Percentiles rank a stretch among this genome's conserved stretches.
Conservation (phyloP, 2,329 filamentous ascomycete species). For the Ophiosphaerella herpotricha region DNA sequence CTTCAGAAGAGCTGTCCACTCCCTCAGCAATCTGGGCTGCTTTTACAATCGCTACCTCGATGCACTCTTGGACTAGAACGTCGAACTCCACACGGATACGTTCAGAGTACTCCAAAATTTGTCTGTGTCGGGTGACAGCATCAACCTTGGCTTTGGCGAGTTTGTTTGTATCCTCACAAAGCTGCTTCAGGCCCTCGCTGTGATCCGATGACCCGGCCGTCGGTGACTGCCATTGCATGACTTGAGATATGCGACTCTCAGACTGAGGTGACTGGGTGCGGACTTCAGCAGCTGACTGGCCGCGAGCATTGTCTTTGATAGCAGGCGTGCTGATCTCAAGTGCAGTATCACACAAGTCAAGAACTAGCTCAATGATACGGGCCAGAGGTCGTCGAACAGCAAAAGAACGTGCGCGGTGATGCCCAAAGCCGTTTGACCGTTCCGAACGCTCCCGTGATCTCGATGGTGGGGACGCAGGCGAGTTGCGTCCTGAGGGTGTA, state of each 20-base stretch:
- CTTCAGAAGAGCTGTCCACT: slow-evolving; percentile 76
- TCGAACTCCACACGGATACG: slow-evolving; percentile 94
- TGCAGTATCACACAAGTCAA: slow-evolving; percentile 94
- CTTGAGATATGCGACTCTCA: slow-evolving; percentile 90
- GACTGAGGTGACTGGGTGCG: slow-evolving; percentile 95
- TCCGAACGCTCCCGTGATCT: slow-evolving; percentile 74
- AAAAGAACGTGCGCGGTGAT: slow-evolving; percentile 82
- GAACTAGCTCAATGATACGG: slow-evolving; percentile 89
- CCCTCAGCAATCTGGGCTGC: slow-evolving; percentile 86
- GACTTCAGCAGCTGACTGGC: slow-evolving; percentile 72
- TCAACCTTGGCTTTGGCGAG: slow-evolving; percentile 89
- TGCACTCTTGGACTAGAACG: slow-evolving; percentile 91
- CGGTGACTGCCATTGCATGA: slow-evolving; percentile 95
- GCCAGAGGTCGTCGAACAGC: slow-evolving; percentile 87
- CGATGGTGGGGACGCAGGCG: slow-evolving; percentile 66
- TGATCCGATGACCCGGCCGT: slow-evolving; percentile 89
- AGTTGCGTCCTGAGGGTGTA: slow-evolving; percentile 71
- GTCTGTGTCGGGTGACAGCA: slow-evolving; percentile 85
- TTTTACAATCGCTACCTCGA: slow-evolving; percentile 87
- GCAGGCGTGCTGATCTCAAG: slow-evolving; percentile 93
- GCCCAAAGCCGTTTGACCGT: slow-evolving; percentile 72
- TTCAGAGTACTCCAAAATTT: slow-evolving; percentile 94
- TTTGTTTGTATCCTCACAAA: slow-evolving; percentile 89
- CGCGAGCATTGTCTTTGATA: slow-evolving; percentile 76
- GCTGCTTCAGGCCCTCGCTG: slow-evolving; percentile 81